These are phyloP conservation scores for Ceratobasidium sp. DNA, from an alignment of 1,284 basidiomycete species.

Conservation along the genomic window DNA sequence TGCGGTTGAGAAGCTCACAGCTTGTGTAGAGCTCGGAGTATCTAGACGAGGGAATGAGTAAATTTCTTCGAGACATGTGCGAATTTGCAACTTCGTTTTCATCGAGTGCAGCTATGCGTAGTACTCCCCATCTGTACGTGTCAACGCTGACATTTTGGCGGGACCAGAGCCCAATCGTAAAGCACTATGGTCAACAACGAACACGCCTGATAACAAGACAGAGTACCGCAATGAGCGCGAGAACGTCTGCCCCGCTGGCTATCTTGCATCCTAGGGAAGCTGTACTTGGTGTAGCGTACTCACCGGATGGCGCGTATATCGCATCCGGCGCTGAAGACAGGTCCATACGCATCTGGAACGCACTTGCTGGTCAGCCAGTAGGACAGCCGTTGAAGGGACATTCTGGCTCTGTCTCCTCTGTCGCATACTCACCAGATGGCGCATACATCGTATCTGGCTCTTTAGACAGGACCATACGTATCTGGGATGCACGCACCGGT, in stretches of 20 bases:
- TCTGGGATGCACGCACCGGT: too few species aligned
- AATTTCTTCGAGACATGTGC: background rate
- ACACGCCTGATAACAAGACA: background rate
- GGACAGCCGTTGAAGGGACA: too few species aligned
- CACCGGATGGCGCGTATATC: background rate
- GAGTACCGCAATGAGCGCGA: background rate
- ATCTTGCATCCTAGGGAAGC: background rate
- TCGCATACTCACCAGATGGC: too few species aligned
- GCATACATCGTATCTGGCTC: too few species aligned
- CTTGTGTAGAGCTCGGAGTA: background rate
- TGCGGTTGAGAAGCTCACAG: background rate
- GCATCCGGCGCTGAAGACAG: too few species aligned
- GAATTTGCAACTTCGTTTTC: background rate
- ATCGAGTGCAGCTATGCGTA: background rate
- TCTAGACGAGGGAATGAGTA: background rate
- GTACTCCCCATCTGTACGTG: slow-evolving; percentile 25
- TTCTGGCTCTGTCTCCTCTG: too few species aligned
- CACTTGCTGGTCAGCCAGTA: too few species aligned
- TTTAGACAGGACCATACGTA: too few species aligned
- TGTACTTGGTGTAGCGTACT: background rate
- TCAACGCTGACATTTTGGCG: slow-evolving; percentile 11
- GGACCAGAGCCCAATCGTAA: background rate
- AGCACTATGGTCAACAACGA: background rate
- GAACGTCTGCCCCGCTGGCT: background rate
- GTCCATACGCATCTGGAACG: too few species aligned